Conservation (phyloP, 495 filamentous ascomycete genomes). For the Aspergillus sclerotioniger region DNA sequence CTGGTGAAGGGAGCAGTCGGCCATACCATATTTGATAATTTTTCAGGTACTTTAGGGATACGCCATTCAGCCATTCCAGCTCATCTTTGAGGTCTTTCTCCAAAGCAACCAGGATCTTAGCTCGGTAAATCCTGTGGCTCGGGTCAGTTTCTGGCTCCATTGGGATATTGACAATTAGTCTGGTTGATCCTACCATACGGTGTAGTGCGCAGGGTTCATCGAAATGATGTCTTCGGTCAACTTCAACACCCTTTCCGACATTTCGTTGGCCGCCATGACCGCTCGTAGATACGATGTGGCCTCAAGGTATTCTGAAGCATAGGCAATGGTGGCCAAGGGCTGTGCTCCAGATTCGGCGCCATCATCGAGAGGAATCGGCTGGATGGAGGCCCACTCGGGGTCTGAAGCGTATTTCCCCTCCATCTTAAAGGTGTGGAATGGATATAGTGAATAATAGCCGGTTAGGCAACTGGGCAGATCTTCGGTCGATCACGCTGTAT, state of each 20-base stretch:
- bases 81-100: slow-evolving; percentile 67
- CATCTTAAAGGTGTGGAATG: slow-evolving; percentile 21
- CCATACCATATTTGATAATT: slow-evolving; percentile 93
- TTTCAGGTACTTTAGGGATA: slow-evolving; percentile 81
- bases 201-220: slow-evolving; percentile 96
- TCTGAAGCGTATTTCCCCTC: slow-evolving; percentile 58
- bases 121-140: slow-evolving; percentile 72
- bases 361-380: slow-evolving; percentile 82
- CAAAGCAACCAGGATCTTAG: slow-evolving; percentile 68
- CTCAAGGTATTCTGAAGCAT: slow-evolving; percentile 81
- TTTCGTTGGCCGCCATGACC: slow-evolving; percentile 85
- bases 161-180: background rate
- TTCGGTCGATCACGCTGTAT: background rate
- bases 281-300: slow-evolving; percentile 88
- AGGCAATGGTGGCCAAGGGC: slow-evolving; percentile 85
- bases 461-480: background rate
- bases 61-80: slow-evolving; percentile 77
- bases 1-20: background rate
- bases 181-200: slow-evolving; percentile 67
- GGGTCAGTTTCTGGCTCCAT: background rate
- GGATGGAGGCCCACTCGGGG: slow-evolving; percentile 78
- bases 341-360: slow-evolving; percentile 53
- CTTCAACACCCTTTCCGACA: slow-evolving; percentile 71
- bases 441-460: background rate
- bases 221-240: slow-evolving; percentile 85